Base-by-base conservation (phyloP, 108 stramenopile species). In the Epipyxis sp. region DNA sequence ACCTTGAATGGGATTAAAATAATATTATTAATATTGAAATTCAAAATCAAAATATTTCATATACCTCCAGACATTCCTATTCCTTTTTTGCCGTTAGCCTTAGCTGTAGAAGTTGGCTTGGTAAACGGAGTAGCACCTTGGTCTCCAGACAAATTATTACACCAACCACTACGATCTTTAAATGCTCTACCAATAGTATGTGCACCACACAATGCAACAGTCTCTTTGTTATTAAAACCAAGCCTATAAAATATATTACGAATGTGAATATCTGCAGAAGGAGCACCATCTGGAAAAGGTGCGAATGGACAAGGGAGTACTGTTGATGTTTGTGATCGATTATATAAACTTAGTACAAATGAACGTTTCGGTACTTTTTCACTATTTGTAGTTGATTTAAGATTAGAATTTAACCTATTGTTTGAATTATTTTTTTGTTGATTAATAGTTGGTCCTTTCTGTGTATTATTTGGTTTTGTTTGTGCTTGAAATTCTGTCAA, bases 161-260 rank as follows among this genome's bases (percentile, higher is more conserved):
- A 82, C 30, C 43, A 69, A 1, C 83, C 83, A 29, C 69, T 76
- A 42, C 83, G 83, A 76, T 82, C 81, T 79, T 84, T 80, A 77
- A 74, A 84, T 32, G 84, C 84, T 29, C 85, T 80, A 30, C 85
- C 84, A 3, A 84, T 41, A 1, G 85, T 86, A 83, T 85, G 85
- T 6, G 83, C 85, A n/a, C 85, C 85, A 37, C 57, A 76, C 27
- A 86, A 81, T 10, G 85, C 84, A 0, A 86, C 85, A 44, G 85
- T 84, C 20, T 83, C 85, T 78, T 83, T 69, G 69, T 86, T 81
- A 1, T 30, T 80, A 58, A 86, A 85, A 0, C 85, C 85, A 83
- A 85, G 83, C 10, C 85, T 77, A 78, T 84, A 67, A 45, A 85
- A 85, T 44, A 85, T 78, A 40, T 83, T 79, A 27, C 83, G 77